Percentiles rank a stretch among this genome's conserved stretches.
These are phyloP conservation scores for Apiospora kogelbergensis DNA, from an alignment of 2,329 filamentous ascomycete genomes.

Conservation along the genomic window DNA sequence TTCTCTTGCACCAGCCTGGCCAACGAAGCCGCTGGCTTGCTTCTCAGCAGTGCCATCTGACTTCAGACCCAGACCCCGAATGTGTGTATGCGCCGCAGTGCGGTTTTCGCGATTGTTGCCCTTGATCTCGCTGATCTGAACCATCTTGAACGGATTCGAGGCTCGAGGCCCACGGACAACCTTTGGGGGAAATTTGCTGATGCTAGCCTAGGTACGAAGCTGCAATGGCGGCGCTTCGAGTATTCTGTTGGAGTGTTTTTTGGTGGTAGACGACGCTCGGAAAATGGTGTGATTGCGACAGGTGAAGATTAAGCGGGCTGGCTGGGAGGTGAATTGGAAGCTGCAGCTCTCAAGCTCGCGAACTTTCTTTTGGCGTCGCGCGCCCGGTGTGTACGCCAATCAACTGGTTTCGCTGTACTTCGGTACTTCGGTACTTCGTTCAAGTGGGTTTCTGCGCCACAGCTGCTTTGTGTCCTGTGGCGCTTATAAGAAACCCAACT, in stretches of 20 bases:
- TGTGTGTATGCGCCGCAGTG: slow-evolving; percentile 96
- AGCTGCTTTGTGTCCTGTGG: not conserved
- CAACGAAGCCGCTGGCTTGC: slow-evolving; percentile 81
- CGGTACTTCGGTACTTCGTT: not conserved
- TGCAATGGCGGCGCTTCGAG: not conserved
- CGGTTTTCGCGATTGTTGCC: slow-evolving; percentile 92
- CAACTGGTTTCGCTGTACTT: not conserved
- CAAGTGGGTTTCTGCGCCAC: not conserved
- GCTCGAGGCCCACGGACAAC: not conserved
- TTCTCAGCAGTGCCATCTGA: slow-evolving; percentile 82
- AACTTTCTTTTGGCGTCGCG: slow-evolving; percentile 7
- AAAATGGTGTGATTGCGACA: not conserved
- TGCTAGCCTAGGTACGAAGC: not conserved
- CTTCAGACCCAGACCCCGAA: slow-evolving; percentile 89
- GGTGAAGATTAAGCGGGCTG: slow-evolving; percentile 6
- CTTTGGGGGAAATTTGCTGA: not conserved
- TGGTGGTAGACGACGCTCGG: not conserved
- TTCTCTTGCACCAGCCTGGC: slow-evolving; percentile 85
- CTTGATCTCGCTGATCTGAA: slow-evolving; percentile 92
- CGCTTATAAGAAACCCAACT: too few relatives aligned
- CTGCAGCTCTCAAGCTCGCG: slow-evolving; percentile 3
- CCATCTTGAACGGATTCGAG: slow-evolving; percentile 55
- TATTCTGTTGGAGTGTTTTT: not conserved
- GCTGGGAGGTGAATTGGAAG: not conserved
- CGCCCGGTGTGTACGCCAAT: not conserved